These are phyloP conservation scores for Geotrichum restrictum DNA, from an alignment of 1,139 yeast species.

Conservation along the genomic window DNA sequence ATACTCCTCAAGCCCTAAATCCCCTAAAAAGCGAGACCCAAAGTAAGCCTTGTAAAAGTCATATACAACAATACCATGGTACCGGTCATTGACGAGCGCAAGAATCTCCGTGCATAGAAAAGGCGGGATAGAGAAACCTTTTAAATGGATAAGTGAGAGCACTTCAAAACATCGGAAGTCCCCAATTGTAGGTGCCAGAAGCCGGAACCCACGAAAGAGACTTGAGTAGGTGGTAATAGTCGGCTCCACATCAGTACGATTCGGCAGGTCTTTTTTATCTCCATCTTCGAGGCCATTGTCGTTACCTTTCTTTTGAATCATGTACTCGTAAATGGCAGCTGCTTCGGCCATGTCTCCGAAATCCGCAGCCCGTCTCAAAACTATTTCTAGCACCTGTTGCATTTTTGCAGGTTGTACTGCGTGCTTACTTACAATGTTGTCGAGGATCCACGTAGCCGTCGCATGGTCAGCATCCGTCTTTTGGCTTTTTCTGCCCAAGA, in stretches of 20 bases:
- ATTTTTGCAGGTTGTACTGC: conserved; percentile 21
- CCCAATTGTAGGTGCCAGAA: conserved; percentile 20
- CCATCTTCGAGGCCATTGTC: too few relatives aligned
- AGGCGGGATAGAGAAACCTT: conserved; percentile 20
- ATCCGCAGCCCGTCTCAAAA: conserved; percentile 28
- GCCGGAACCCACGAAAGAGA: conserved; percentile 30
- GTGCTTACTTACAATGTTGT: conserved; percentile 22
- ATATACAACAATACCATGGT: conserved; percentile 25
- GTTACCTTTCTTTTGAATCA: conserved; percentile 23
- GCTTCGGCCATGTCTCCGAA: conserved; percentile 29
- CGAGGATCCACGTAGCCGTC: conserved; percentile 20
- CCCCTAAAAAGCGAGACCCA: conserved; percentile 13
- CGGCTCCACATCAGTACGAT: conserved; percentile 20
- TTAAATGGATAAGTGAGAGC: conserved; percentile 21
- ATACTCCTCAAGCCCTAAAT: conserved; percentile 19
- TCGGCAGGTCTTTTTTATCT: too few relatives aligned
- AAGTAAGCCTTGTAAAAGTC: conserved; percentile 24
- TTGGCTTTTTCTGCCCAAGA: conserved; percentile 7
- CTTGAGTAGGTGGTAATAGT: conserved; percentile 21
- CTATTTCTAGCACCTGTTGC: conserved; percentile 20
- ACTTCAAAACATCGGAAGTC: conserved; percentile 30
- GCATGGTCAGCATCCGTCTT: conserved; percentile 1
- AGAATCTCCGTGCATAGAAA: conserved; percentile 27
- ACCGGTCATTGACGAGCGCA: conserved; percentile 24
- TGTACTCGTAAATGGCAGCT: conserved; percentile 26